A percentile compares a stretch with the other conserved stretches of the same genome.
These are phyloP conservation scores for Chlamydomonas asymmetrica DNA, from an alignment of 139 green algal species.

Conservation along the genomic window DNA sequence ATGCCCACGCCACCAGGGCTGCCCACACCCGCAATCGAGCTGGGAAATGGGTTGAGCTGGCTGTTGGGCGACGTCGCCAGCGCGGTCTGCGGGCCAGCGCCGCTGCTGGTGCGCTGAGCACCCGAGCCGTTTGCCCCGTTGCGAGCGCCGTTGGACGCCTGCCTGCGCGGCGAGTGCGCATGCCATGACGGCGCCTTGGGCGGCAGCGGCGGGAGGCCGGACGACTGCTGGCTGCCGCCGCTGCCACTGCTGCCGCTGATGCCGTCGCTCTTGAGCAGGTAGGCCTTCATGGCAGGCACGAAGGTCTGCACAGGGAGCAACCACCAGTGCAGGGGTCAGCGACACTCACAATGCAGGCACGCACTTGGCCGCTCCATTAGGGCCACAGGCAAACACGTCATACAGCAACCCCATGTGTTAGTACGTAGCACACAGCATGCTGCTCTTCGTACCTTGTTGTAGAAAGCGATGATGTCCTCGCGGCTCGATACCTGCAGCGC, in stretches of 20 bases:
- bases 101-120: background rate
- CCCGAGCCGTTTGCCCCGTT: background rate
- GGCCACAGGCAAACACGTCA: no score
- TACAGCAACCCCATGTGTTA: background rate
- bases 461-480: conserved; percentile 92
- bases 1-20: no score
- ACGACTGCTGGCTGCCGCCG: background rate
- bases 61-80: no score
- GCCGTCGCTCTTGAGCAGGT: conserved; percentile 38
- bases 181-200: background rate
- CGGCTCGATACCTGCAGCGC: conserved; percentile 4
- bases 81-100: background rate
- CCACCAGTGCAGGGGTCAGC: conserved; percentile 23
- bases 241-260: no score
- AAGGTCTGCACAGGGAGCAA: no score
- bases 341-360: background rate
- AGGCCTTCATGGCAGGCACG: conserved; percentile 63
- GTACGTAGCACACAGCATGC: background rate
- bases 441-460: conserved; percentile 86
- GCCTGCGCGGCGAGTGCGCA: background rate
- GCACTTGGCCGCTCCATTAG: no score
- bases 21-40: no score
- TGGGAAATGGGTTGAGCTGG: no score
- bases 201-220: background rate
- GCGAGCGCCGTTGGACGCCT: background rate